Evolutionary conservation across 805 yeast species (phyloP).

Genomic region (Wickerhamomyces xylosicus): DNA sequence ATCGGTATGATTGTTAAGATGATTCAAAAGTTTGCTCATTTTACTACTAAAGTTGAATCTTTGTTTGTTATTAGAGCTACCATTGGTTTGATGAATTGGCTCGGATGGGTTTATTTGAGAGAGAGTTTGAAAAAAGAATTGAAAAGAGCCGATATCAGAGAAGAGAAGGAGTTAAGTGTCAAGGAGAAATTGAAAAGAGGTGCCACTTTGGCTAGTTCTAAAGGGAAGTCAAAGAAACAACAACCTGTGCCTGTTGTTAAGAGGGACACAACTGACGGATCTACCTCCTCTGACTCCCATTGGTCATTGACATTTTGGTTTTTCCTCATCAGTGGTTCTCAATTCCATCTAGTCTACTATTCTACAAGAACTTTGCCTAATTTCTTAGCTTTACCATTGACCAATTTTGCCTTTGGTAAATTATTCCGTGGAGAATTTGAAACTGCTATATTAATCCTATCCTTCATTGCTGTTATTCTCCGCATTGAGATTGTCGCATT

Average conservation of each 20-base stretch:
- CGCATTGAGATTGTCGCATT: conserved; percentile 62
- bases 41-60: conserved; percentile 33
- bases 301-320: conserved; percentile 43
- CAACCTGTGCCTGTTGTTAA: too few species aligned
- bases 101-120: conserved; percentile 41
- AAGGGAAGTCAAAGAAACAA: conserved; percentile 2
- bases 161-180: background rate
- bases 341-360: conserved; percentile 76
- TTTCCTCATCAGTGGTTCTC: conserved; percentile 45
- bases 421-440: conserved; percentile 36
- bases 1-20: conserved; percentile 39
- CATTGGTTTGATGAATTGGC: conserved; percentile 53
- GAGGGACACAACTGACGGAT: background rate
- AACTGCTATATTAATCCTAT: conserved; percentile 39
- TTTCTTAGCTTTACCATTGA: conserved; percentile 63
- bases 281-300: conserved; percentile 1
- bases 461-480: conserved; percentile 58
- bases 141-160: conserved; percentile 1
- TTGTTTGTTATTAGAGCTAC: conserved; percentile 49
- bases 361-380: conserved; percentile 86
- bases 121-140: conserved; percentile 24
- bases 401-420: conserved; percentile 42
- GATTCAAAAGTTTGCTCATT: conserved; percentile 11
- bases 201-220: conserved; percentile 1
- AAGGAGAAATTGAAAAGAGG: conserved; percentile 8